Percentiles rank a stretch among this genome's conserved stretches.
phyloP scores from a whole-genome alignment of 345 rosid genomes.

The Draba incana region DNA sequence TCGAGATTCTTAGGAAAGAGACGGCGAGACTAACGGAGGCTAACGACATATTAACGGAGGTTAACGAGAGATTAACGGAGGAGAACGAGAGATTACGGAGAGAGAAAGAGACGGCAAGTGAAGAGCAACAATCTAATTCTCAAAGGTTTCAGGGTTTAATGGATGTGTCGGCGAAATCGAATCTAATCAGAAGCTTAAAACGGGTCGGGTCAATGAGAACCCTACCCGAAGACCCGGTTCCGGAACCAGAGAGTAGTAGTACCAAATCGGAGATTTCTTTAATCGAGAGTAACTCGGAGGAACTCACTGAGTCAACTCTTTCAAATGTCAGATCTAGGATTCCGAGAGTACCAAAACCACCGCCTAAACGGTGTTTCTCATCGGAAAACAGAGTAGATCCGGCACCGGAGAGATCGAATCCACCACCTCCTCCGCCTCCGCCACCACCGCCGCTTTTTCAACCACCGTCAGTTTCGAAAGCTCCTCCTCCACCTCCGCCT shows the following conservation, averaged over 20 bases:
- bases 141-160: conserved; percentile 73
- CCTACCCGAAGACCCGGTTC: conserved; percentile 36
- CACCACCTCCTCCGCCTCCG: conserved; percentile 51
- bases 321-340: conserved; percentile 64
- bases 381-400: conserved; percentile 37
- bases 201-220: conserved; percentile 44
- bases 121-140: conserved; percentile 51
- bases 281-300: conserved; percentile 67
- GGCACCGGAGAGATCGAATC: conserved; percentile 33
- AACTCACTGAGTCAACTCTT: conserved; percentile 60
- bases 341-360: conserved; percentile 92
- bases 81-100: conserved; percentile 46
- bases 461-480: conserved; percentile 35
- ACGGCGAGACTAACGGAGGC: conserved; percentile 53
- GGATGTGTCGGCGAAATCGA: conserved; percentile 61
- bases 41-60: conserved; percentile 42
- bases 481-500: conserved; percentile 69
- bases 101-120: conserved; percentile 51
- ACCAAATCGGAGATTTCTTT: not conserved
- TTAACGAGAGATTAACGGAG: conserved; percentile 5
- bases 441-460: conserved; percentile 29
- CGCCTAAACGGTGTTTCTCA: conserved; percentile 60
- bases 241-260: not conserved
- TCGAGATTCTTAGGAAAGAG: conserved; percentile 43
- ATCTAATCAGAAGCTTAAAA: conserved; percentile 53